These are phyloP conservation scores for Hericium erinaceus DNA, from an alignment of 768 basidiomycete genomes.

Conservation along the genomic window DNA sequence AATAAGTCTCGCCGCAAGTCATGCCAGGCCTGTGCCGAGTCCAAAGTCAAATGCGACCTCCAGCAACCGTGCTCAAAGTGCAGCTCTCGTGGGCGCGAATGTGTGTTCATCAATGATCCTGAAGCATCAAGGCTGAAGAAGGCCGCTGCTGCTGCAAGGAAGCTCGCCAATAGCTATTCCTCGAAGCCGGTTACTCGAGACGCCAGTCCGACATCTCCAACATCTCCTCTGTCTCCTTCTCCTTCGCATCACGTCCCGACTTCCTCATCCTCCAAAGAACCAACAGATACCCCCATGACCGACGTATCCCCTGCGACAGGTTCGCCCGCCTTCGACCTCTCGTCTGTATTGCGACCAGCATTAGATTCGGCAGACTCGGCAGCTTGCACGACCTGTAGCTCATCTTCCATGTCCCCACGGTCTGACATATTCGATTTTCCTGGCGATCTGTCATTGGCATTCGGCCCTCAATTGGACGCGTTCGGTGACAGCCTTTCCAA, in stretches of 20 bases:
- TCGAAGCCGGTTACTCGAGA: background rate
- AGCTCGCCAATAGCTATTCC: constrained; percentile 4
- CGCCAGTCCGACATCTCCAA: background rate
- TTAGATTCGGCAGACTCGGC: constrained; percentile 3
- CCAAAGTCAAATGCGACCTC: constrained; percentile 59
- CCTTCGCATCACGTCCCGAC: constrained; percentile 4
- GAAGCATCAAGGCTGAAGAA: constrained; percentile 13
- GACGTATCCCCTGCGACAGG: background rate
- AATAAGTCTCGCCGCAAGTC: constrained; percentile 53
- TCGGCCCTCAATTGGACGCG: constrained; percentile 6
- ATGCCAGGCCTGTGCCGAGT: constrained; percentile 58
- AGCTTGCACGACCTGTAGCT: constrained; percentile 5
- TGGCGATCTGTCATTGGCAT: constrained; percentile 6
- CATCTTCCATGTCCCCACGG: constrained; percentile 14
- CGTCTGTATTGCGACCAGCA: constrained; percentile 5
- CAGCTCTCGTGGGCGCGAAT: constrained; percentile 46
- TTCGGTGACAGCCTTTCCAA: constrained; percentile 14
- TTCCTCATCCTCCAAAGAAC: background rate
- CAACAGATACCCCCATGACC: constrained; percentile 7
- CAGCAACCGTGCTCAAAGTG: constrained; percentile 57
- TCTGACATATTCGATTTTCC: constrained; percentile 13
- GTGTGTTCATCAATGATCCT: constrained; percentile 33
- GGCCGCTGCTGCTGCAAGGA: constrained; percentile 11
- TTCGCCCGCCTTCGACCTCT: constrained; percentile 9
- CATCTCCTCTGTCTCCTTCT: constrained; percentile 6